phyloP scores from a whole-genome alignment of 139 green algal genomes.

The Auxenochlorella protothecoides region DNA sequence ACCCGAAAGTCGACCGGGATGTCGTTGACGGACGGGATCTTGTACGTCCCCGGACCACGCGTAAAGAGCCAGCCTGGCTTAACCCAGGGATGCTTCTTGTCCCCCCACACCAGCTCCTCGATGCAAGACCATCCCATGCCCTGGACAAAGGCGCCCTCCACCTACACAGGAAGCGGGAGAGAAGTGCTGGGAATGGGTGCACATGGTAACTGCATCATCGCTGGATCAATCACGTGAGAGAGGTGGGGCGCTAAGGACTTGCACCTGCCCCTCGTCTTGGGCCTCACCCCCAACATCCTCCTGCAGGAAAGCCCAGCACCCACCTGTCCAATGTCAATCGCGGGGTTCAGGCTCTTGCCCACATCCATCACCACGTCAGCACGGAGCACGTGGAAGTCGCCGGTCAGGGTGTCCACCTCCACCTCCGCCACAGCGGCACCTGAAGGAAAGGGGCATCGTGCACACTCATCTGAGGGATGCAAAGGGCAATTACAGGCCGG shows the following conservation, averaged over 20 bases:
- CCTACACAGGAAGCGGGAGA: conserved; percentile 30
- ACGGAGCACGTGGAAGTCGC: conserved; percentile 62
- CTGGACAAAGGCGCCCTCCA: conserved; percentile 90
- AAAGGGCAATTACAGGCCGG: background rate
- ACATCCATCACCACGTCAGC: conserved; percentile 91
- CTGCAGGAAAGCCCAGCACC: background rate
- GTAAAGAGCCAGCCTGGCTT: conserved; percentile 73
- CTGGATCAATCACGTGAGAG: too few species aligned
- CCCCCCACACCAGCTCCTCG: conserved; percentile 94
- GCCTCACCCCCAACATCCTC: too few species aligned
- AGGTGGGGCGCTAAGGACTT: too few species aligned
- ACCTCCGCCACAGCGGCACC: conserved; percentile 67
- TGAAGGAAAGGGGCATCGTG: conserved; percentile 1
- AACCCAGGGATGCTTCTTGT: conserved; percentile 72
- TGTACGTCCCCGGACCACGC: conserved; percentile 69
- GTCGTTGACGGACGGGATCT: conserved; percentile 94
- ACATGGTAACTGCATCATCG: too few species aligned
- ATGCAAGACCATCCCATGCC: conserved; percentile 89
- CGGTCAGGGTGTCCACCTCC: conserved; percentile 85
- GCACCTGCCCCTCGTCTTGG: too few species aligned
- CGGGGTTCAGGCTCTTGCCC: conserved; percentile 85
- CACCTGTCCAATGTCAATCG: conserved; percentile 91
- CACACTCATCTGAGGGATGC: background rate
- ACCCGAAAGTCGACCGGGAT: conserved; percentile 90
- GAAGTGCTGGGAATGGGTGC: background rate